Conservation (phyloP, 176 grass and related monocot species). For the Aechmea fasciata region DNA sequence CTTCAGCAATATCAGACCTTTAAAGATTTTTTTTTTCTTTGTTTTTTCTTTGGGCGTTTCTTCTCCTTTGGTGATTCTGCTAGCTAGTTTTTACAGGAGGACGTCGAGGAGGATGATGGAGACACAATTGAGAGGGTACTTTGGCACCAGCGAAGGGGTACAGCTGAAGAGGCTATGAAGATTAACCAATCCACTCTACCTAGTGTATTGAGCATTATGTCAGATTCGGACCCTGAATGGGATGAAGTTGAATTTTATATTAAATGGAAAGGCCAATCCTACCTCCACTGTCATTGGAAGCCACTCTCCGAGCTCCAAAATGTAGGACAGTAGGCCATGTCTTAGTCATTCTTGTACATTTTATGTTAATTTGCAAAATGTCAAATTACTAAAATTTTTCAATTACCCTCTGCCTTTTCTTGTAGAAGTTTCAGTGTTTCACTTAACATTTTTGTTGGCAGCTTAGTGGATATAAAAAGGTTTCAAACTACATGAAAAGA, state of each 20-base stretch:
- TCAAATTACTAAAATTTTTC: too few relatives aligned
- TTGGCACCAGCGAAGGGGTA: slow-evolving; percentile 82
- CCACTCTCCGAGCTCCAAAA: slow-evolving; percentile 66
- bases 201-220: slow-evolving; percentile 48
- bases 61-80: too few relatives aligned
- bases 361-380: neutral
- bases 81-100: slow-evolving; percentile 47
- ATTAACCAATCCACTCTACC: slow-evolving; percentile 58
- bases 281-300: slow-evolving; percentile 95
- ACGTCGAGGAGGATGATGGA: slow-evolving; percentile 66
- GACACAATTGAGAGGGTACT: slow-evolving; percentile 93
- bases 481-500: slow-evolving; percentile 97
- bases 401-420: too few relatives aligned
- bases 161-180: slow-evolving; percentile 62
- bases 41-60: neutral
- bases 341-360: neutral
- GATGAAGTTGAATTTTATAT: slow-evolving; percentile 94
- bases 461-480: slow-evolving; percentile 99
- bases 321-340: slow-evolving; percentile 30
- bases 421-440: neutral
- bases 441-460: slow-evolving; percentile 31
- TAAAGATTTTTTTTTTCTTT: neutral
- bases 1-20: neutral
- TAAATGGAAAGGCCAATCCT: slow-evolving; percentile 97
- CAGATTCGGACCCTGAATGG: slow-evolving; percentile 56